Conservation (phyloP, 345 rosid species). For the Toxicodendron radicans region DNA sequence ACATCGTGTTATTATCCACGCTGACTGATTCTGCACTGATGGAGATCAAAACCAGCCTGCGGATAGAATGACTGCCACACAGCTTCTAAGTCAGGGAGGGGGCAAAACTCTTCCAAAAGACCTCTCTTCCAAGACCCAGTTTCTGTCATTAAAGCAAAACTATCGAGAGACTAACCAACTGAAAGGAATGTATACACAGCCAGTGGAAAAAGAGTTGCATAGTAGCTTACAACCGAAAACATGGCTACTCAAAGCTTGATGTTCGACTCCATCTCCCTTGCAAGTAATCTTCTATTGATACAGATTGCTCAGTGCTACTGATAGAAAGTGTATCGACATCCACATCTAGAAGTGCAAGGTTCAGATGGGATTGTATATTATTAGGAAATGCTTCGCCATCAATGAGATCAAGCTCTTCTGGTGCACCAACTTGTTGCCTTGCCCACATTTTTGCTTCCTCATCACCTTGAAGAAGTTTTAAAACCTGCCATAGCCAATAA, state of each 20-base stretch:
- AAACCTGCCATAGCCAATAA: conserved; percentile 39
- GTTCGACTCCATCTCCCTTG: conserved; percentile 80
- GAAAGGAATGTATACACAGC: conserved; percentile 25
- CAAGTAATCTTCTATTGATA: conserved; percentile 73
- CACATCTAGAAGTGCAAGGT: conserved; percentile 74
- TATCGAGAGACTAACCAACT: background rate
- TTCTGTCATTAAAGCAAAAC: conserved; percentile 2
- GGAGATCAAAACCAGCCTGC: background rate
- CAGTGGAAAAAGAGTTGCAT: background rate
- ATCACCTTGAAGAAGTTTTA: conserved; percentile 84
- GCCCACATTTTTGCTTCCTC: conserved; percentile 71
- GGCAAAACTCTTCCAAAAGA: conserved; percentile 33
- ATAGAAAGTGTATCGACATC: conserved; percentile 67
- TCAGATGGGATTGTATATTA: conserved; percentile 75
- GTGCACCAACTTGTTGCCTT: conserved; percentile 46
- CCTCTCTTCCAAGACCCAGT: conserved; percentile 61
- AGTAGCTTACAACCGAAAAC: background rate
- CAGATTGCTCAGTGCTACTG: conserved; percentile 56
- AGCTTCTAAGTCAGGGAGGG: conserved; percentile 39
- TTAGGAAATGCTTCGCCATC: conserved; percentile 53
- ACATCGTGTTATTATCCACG: background rate
- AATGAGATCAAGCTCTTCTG: conserved; percentile 39
- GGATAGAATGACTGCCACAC: background rate
- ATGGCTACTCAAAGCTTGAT: conserved; percentile 60
- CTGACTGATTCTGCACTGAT: background rate